phyloP scores from a whole-genome alignment of 2,329 filamentous ascomycete genomes.

The Madurella mycetomatis region DNA sequence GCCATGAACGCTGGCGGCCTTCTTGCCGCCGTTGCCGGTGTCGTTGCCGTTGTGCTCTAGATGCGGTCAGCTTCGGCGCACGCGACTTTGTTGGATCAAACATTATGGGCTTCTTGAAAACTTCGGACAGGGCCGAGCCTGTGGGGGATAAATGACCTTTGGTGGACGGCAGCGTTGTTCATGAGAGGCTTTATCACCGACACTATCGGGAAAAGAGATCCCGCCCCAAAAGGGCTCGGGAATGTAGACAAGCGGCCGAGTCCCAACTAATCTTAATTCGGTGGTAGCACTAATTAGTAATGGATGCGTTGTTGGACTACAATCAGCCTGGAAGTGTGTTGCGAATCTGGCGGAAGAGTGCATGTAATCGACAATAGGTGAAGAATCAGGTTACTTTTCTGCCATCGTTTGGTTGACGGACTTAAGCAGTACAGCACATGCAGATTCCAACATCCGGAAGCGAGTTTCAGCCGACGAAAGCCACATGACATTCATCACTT shows the following conservation, averaged over 20 bases:
- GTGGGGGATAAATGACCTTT: not conserved
- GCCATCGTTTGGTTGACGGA: too few relatives aligned
- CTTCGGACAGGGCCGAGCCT: not conserved
- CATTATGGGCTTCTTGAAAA: not conserved
- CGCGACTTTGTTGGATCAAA: not conserved
- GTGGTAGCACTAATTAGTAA: not conserved
- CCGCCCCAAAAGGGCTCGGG: not conserved
- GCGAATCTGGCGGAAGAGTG: too few relatives aligned
- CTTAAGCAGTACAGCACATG: too few relatives aligned
- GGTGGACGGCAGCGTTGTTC: not conserved
- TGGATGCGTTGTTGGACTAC: not conserved
- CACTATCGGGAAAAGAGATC: not conserved
- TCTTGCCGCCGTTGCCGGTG: conserved; percentile 31
- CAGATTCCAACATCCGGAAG: too few relatives aligned
- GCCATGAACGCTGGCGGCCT: conserved; percentile 30
- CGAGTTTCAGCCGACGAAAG: not conserved
- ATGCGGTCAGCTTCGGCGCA: not conserved
- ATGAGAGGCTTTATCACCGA: not conserved
- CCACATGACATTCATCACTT: not conserved
- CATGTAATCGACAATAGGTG: too few relatives aligned
- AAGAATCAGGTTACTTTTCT: not conserved
- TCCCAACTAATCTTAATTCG: not conserved
- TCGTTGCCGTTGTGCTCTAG: conserved; percentile 32
- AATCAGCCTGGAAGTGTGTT: not conserved
- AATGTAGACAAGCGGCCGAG: not conserved